Evolutionary conservation across 192 early-diverging fungal genomes (phyloP), one percentile per base, ranked within the genome.

Genomic region (Piromyces sp.): DNA sequence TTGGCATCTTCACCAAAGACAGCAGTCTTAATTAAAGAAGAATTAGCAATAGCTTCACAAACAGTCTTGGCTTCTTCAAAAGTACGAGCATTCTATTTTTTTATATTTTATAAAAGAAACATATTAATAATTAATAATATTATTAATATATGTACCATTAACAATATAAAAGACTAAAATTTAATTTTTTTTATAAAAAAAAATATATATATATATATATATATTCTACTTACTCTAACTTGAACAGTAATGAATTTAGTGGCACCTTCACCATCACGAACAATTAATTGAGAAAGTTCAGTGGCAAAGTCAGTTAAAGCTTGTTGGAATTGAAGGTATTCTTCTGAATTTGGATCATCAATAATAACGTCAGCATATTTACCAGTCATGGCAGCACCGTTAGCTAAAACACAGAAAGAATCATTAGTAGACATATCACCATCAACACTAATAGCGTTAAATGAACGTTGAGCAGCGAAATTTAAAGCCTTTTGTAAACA

Each of bases 371-470:
- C 84, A 26, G 81, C 83, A 26, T 86, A 82, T 6, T 28, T 81
- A 0, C 84, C 81, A 7, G 84, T 85, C 5, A 89, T 81, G 15
- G 87, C 85, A 4, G 89, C 93, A 38, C 94, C 97, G 81, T 97
- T 98, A 30, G 96, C 96, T 78, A 98, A 84, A 13, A 97, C 90
- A 0, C 92, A 90, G 80, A 96, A 94, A 0, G 97, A 95, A 84
- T 98, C 97, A 84, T 98, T 98, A 31, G 97, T 98, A 85, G 93
- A 94, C 87, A 94, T 98, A 85, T 98, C 97, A 30, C 96, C 96
- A 88, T 98, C 97, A 26, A 98, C 91, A 81, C 91, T 93, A 30
- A 98, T 97, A 29, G 96, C 92, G 84, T 98, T 98, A 88, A 98
- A 98, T 9, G 95, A 96, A 15, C 95, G 90, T 38, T 96, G 94